Evolutionary conservation across 108 stramenopile species (phyloP).

Genomic region (Asterionellopsis glacialis): DNA sequence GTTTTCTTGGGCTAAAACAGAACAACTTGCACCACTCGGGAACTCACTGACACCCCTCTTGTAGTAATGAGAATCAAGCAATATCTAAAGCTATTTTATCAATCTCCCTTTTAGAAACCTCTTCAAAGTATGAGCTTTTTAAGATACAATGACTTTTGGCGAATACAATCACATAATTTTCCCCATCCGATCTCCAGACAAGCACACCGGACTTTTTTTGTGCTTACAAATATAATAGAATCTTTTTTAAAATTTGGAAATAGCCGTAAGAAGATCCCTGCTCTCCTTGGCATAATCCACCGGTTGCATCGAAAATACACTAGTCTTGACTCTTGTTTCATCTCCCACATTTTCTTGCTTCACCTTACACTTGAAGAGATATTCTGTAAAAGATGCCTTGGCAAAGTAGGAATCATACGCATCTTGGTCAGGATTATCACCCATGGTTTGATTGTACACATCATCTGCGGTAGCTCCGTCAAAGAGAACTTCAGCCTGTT

Average conservation of each 20-base stretch:
- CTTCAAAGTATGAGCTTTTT: too few species aligned
- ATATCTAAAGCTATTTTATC: not conserved
- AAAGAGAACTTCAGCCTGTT: conserved; percentile 72
- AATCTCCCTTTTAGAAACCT: not conserved
- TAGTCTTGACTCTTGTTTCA: conserved; percentile 81
- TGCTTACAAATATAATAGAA: not conserved
- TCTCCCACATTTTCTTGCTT: conserved; percentile 91
- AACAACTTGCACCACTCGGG: conserved; percentile 15
- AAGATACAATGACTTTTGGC: too few species aligned
- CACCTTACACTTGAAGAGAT: conserved; percentile 87
- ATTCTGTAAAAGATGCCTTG: conserved; percentile 76
- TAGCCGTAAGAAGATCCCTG: conserved; percentile 64
- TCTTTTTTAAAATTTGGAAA: conserved; percentile 5
- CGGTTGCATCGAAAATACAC: conserved; percentile 64
- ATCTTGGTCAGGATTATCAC: conserved; percentile 38
- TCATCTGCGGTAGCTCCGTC: conserved; percentile 83
- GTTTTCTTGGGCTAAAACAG: conserved; percentile 20
- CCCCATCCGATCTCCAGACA: too few species aligned
- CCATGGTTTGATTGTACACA: conserved; percentile 29
- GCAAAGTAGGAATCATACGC: conserved; percentile 65
- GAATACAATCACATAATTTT: too few species aligned
- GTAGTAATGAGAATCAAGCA: not conserved
- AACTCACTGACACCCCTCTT: not conserved
- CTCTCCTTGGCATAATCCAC: conserved; percentile 84
- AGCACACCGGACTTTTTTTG: not conserved